These are phyloP conservation scores for Calonectria ilicicola DNA, from an alignment of 2,329 filamentous ascomycete genomes.

Conservation along the genomic window DNA sequence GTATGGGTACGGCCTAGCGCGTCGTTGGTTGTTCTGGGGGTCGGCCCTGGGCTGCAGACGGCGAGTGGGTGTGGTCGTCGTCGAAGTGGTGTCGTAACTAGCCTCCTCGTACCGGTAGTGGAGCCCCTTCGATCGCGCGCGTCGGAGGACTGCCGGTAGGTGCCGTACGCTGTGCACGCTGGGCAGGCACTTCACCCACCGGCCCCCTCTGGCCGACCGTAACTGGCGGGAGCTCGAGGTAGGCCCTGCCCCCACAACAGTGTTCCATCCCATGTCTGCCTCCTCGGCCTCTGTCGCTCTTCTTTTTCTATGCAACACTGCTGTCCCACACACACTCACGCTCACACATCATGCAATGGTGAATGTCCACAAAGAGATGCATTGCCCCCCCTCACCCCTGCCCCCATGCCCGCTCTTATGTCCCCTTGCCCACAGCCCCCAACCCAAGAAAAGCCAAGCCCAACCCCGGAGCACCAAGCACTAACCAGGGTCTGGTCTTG, in stretches of 20 bases:
- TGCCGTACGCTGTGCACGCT: constrained; percentile 15
- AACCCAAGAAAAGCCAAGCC: constrained; percentile 2
- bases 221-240: constrained; percentile 8
- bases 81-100: constrained; percentile 11
- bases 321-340: constrained; percentile 5
- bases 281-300: neutral
- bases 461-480: neutral
- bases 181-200: constrained; percentile 2
- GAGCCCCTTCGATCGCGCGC: constrained; percentile 18
- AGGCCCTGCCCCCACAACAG: neutral
- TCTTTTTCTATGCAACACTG: constrained; percentile 7
- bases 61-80: constrained; percentile 7
- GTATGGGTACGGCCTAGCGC: constrained; percentile 10
- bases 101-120: constrained; percentile 20
- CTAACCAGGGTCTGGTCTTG: constrained; percentile 1
- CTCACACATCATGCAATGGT: constrained; percentile 7
- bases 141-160: constrained; percentile 24
- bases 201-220: neutral
- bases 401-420: neutral
- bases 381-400: constrained; percentile 1
- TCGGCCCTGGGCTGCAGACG: neutral
- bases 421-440: constrained; percentile 14
- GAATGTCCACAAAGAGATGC: constrained; percentile 1
- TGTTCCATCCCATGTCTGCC: constrained; percentile 13
- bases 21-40: constrained; percentile 9